Conservation (phyloP, 768 basidiomycete genomes). For the Collybia sp. region DNA sequence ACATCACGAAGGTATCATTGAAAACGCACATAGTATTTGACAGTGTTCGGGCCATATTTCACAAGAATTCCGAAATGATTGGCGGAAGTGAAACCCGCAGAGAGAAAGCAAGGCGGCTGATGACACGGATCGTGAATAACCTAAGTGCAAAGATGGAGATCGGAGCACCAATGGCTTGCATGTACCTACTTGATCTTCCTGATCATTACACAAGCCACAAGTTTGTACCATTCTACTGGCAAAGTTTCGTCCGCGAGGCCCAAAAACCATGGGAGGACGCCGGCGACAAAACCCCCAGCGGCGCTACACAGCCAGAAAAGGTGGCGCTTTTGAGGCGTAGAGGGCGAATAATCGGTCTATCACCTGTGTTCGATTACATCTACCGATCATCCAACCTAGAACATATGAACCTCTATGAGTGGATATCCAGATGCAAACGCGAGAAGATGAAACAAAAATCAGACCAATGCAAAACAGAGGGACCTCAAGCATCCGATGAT, state of each 20-base stretch:
- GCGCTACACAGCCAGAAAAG: slow-evolving; percentile 7
- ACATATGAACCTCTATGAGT: too few species aligned
- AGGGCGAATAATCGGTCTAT: too few species aligned
- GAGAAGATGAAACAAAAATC: too few species aligned
- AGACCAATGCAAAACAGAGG: too few species aligned
- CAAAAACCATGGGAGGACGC: not conserved
- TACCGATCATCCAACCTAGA: too few species aligned
- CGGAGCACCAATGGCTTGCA: slow-evolving; percentile 24
- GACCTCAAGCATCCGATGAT: too few species aligned
- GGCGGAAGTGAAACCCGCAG: not conserved
- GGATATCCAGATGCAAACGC: too few species aligned
- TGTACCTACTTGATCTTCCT: slow-evolving; percentile 24
- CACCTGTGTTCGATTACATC: too few species aligned
- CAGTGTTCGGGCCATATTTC: slow-evolving; percentile 15
- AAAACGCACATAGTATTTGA: slow-evolving; percentile 30
- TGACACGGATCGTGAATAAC: slow-evolving; percentile 22
- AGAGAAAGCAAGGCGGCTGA: slow-evolving; percentile 13
- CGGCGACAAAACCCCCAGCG: not conserved
- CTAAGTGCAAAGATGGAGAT: slow-evolving; percentile 24
- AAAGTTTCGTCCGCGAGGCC: slow-evolving; percentile 4
- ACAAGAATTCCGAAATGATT: slow-evolving; percentile 16
- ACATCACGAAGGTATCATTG: slow-evolving; percentile 26
- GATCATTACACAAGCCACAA: slow-evolving; percentile 27
- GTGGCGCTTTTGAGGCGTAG: not conserved
- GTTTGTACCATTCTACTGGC: slow-evolving; percentile 25